These are phyloP conservation scores for Aquilaria malaccensis DNA, from an alignment of 345 rosid genomes.

Conservation along the genomic window DNA sequence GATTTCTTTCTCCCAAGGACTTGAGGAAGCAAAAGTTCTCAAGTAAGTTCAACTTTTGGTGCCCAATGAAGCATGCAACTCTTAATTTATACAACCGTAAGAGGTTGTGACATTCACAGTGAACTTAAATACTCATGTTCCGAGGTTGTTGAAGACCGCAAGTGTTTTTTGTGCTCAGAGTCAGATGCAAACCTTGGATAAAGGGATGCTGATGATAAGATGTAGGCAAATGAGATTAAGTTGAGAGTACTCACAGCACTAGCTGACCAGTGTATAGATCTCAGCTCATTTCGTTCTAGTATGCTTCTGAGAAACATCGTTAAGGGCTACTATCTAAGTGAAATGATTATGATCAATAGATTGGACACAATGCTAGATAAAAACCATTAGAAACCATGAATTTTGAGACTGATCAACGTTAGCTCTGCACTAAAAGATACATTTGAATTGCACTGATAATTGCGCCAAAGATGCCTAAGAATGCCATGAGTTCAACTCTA, in stretches of 20 bases:
- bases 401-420: constrained; percentile 8
- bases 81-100: not conserved
- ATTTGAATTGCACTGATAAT: constrained; percentile 76
- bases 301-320: constrained; percentile 45
- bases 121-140: too few species aligned
- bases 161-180: too few species aligned
- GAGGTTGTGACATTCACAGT: too few species aligned
- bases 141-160: too few species aligned
- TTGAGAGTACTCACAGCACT: constrained; percentile 53
- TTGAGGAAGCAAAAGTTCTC: too few species aligned
- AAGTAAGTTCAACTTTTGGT: too few species aligned
- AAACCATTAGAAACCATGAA: not conserved
- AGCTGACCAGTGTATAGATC: constrained; percentile 77
- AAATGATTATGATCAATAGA: not conserved
- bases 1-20: not conserved
- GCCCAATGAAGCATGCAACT: too few species aligned
- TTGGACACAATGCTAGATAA: not conserved
- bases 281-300: constrained; percentile 67
- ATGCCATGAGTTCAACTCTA: constrained; percentile 71
- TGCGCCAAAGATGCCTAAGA: constrained; percentile 80
- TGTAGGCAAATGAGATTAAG: not conserved
- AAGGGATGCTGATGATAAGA: not conserved
- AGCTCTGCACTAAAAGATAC: constrained; percentile 51
- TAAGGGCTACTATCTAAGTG: constrained; percentile 27
- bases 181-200: too few species aligned